A percentile compares a stretch with the other conserved stretches of the same genome.
Conservation (phyloP, 305 asterid species). For the Fraxinus sp. region DNA sequence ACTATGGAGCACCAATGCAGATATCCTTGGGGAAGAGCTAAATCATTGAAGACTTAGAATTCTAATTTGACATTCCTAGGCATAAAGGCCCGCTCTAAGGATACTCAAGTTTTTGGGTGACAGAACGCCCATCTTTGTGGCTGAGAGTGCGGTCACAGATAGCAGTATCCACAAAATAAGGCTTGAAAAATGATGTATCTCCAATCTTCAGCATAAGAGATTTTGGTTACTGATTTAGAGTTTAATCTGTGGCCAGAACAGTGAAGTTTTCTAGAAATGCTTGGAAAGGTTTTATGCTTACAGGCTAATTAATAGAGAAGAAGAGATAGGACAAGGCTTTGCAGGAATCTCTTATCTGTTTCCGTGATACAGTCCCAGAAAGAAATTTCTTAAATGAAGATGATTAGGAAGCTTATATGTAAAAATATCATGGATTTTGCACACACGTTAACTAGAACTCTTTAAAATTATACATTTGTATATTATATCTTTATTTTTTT, state of each 20-base stretch:
- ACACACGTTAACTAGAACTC: not conserved
- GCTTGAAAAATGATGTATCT: not conserved
- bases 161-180: not conserved
- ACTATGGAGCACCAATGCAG: not conserved
- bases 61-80: not conserved
- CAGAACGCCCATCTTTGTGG: not conserved
- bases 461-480: not conserved
- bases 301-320: not conserved
- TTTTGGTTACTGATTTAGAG: not conserved
- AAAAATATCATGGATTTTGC: not conserved
- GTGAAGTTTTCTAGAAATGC: not conserved
- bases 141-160: not conserved
- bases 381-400: not conserved
- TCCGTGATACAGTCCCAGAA: not conserved
- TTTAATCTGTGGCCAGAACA: not conserved
- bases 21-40: not conserved
- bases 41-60: not conserved
- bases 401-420: not conserved
- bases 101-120: not conserved
- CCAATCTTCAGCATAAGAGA: not conserved
- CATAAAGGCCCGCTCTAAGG: not conserved
- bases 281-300: not conserved
- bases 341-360: not conserved
- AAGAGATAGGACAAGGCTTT: not conserved
- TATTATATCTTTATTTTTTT: not conserved